Conservation (phyloP, 2,329 filamentous ascomycete genomes). For the Hymenoscyphus linearis region DNA sequence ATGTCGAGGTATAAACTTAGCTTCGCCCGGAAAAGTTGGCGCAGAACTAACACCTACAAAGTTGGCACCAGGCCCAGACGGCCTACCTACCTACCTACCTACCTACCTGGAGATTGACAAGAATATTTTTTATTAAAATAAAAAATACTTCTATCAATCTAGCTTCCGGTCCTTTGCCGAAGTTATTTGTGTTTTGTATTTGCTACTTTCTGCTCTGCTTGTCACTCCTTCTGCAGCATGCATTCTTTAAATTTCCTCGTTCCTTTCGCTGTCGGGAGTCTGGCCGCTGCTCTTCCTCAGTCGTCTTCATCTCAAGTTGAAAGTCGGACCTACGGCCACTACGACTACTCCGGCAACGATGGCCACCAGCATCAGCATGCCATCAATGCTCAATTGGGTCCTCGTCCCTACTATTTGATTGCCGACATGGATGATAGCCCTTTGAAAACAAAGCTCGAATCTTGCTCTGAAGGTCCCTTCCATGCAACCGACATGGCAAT, state of each 20-base stretch:
- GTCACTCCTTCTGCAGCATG: background rate
- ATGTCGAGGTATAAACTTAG: background rate
- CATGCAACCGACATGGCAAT: conserved; percentile 13
- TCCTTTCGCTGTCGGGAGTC: background rate
- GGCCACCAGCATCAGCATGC: background rate
- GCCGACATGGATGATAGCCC: conserved; percentile 19
- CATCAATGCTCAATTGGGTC: conserved; percentile 9
- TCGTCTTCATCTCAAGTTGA: background rate
- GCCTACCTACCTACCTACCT: no score
- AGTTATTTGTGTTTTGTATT: no score
- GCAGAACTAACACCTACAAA: no score
- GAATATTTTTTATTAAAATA: no score
- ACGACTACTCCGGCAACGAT: no score
- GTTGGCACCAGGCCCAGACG: no score
- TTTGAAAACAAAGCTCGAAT: conserved; percentile 18
- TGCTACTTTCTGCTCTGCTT: background rate
- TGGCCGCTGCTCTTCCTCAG: conserved; percentile 3
- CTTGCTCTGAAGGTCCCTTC: conserved; percentile 16
- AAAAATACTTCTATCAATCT: no score
- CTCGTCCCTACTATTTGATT: conserved; percentile 20
- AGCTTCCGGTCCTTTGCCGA: no score
- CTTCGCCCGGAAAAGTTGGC: background rate
- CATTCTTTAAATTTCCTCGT: background rate
- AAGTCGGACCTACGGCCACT: conserved; percentile 1
- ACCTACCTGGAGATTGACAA: no score